phyloP scores from a whole-genome alignment of 345 rosid species.

The Cardiospermum halicacabum region DNA sequence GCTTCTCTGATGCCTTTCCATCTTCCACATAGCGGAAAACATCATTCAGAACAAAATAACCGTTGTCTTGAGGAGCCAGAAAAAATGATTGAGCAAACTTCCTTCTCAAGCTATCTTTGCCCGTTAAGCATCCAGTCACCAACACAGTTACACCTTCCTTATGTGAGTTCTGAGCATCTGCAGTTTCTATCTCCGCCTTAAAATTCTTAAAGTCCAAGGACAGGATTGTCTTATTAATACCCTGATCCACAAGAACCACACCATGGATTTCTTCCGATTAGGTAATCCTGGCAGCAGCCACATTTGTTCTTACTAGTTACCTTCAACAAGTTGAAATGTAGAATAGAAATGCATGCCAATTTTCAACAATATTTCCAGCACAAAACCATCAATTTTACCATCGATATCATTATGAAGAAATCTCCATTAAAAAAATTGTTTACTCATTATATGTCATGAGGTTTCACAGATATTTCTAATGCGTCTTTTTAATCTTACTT shows the following conservation, averaged over 20 bases:
- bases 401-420: background rate
- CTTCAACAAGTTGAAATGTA: background rate
- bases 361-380: background rate
- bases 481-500: too few relatives aligned
- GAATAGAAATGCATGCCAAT: background rate
- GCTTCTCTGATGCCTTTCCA: conserved; percentile 29
- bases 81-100: conserved; percentile 86
- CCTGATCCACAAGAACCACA: conserved; percentile 27
- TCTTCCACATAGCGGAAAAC: conserved; percentile 79
- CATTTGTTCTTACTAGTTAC: background rate
- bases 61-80: conserved; percentile 89
- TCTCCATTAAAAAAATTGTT: background rate
- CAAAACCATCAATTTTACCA: too few relatives aligned
- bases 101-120: conserved; percentile 64
- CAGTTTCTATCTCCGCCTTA: conserved; percentile 85
- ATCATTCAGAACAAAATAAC: conserved; percentile 86
- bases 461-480: too few relatives aligned
- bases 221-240: conserved; percentile 50
- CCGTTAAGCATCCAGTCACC: conserved; percentile 82
- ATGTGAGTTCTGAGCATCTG: conserved; percentile 79
- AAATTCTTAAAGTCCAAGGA: conserved; percentile 50
- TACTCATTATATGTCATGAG: background rate
- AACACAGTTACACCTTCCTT: conserved; percentile 71
- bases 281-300: background rate
- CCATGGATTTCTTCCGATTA: conserved; percentile 1